Percentiles rank a stretch among this genome's conserved stretches.
Conservation (phyloP, 805 yeast species). For the Clavispora santaluciae region DNA sequence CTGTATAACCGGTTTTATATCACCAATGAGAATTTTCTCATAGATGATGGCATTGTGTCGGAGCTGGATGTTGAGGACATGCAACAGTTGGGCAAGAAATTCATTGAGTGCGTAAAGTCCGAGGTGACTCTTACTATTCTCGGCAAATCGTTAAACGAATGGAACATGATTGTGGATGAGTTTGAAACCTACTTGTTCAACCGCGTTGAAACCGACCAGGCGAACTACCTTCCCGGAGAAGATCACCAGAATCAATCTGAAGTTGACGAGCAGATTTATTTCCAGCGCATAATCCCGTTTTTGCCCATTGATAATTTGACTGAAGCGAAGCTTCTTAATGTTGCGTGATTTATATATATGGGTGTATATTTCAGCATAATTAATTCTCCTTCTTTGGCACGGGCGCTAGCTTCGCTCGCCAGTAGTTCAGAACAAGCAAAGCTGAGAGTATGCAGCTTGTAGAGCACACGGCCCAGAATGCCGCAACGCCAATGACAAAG, state of each 20-base stretch:
- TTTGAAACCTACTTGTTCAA: slow-evolving; percentile 37
- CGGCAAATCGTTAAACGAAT: slow-evolving; percentile 50
- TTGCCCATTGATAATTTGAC: slow-evolving; percentile 29
- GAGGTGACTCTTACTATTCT: slow-evolving; percentile 14
- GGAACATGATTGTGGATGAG: slow-evolving; percentile 44
- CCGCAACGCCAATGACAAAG: slow-evolving; percentile 30
- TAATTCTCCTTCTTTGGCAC: not conserved
- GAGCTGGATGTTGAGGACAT: slow-evolving; percentile 7
- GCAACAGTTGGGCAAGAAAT: slow-evolving; percentile 1
- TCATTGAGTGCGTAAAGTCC: not conserved
- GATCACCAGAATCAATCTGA: slow-evolving; percentile 3
- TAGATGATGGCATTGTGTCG: slow-evolving; percentile 11
- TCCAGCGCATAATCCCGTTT: slow-evolving; percentile 35
- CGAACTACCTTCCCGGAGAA: slow-evolving; percentile 7
- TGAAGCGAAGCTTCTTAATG: slow-evolving; percentile 16
- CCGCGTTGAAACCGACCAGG: slow-evolving; percentile 19
- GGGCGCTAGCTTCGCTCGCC: not conserved
- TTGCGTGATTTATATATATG: slow-evolving; percentile 1
- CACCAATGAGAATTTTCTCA: slow-evolving; percentile 18
- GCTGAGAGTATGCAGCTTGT: slow-evolving; percentile 25
- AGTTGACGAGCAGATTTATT: slow-evolving; percentile 30
- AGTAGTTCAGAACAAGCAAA: slow-evolving; percentile 17
- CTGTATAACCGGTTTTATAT: slow-evolving; percentile 23
- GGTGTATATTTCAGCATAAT: not conserved
- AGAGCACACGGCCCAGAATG: slow-evolving; percentile 36